Percentiles rank a stretch among this genome's conserved stretches.
phyloP scores from a whole-genome alignment of 345 rosid genomes.

The Hibiscus mutabilis region DNA sequence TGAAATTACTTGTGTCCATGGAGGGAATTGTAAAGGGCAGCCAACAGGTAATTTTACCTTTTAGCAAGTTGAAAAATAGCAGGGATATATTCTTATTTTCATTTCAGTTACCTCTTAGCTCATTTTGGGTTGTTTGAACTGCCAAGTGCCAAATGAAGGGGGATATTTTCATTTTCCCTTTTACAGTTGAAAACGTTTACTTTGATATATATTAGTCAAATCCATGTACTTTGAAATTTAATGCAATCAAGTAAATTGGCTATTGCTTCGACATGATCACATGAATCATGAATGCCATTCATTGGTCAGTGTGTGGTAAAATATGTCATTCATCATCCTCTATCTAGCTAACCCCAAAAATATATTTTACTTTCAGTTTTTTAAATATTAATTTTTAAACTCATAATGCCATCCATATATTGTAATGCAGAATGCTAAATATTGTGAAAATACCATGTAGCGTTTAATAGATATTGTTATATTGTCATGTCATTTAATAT shows the following conservation, averaged over 20 bases:
- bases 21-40: constrained; percentile 76
- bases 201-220: background rate
- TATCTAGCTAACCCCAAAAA: too few relatives aligned
- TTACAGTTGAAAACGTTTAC: background rate
- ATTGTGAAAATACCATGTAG: too few relatives aligned
- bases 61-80: background rate
- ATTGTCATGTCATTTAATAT: too few relatives aligned
- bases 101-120: background rate
- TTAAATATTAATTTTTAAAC: too few relatives aligned
- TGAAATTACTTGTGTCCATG: constrained; percentile 67
- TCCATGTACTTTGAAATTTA: background rate
- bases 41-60: constrained; percentile 45
- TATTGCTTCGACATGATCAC: background rate
- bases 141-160: background rate
- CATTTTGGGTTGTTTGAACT: background rate
- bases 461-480: too few relatives aligned
- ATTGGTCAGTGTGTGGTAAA: background rate
- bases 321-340: too few relatives aligned
- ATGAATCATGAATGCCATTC: background rate
- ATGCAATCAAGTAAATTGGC: constrained; percentile 1
- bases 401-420: too few relatives aligned
- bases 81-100: background rate
- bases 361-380: too few relatives aligned
- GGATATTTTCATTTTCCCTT: background rate
- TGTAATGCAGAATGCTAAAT: too few relatives aligned